Evolutionary conservation across 371 early-diverging fungal species (phyloP).

Genomic region (Mucor irregularis): DNA sequence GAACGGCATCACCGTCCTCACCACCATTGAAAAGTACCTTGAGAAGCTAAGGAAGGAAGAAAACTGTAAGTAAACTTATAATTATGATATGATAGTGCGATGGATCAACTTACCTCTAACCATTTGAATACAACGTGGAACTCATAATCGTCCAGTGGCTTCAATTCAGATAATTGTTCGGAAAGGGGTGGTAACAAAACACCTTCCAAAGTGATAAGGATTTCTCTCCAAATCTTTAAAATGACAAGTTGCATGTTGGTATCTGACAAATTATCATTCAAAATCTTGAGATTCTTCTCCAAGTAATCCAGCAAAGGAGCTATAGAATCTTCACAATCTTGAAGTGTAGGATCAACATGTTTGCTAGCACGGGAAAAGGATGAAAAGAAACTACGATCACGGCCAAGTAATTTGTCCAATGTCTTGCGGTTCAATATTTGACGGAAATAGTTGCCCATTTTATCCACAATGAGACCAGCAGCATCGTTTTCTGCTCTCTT

Average conservation of each 20-base stretch:
- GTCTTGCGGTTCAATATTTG: conserved; percentile 53
- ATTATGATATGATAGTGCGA: background rate
- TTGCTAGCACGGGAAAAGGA: conserved; percentile 35
- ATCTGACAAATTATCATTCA: conserved; percentile 77
- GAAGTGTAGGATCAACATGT: conserved; percentile 49
- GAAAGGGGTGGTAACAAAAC: conserved; percentile 82
- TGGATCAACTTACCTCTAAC: conserved; percentile 50
- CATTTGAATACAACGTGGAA: conserved; percentile 76
- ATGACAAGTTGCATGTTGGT: conserved; percentile 82
- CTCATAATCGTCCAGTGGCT: conserved; percentile 70
- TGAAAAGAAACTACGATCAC: conserved; percentile 47
- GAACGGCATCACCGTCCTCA: conserved; percentile 80
- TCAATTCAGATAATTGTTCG: conserved; percentile 57
- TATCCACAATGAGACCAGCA: conserved; percentile 71
- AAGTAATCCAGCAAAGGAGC: conserved; percentile 84
- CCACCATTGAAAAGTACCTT: conserved; percentile 88
- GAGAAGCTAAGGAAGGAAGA: conserved; percentile 57
- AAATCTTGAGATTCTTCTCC: conserved; percentile 78
- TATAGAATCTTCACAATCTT: conserved; percentile 77
- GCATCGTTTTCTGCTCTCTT: conserved; percentile 75
- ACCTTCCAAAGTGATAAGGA: conserved; percentile 70
- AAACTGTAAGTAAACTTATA: background rate
- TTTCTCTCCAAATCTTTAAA: conserved; percentile 84
- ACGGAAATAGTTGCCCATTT: conserved; percentile 62
- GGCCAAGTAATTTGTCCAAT: conserved; percentile 40